A percentile compares a stretch with the other conserved stretches of the same genome.
Conservation (phyloP, 2,329 filamentous ascomycete species). For the Colletotrichum sp. region DNA sequence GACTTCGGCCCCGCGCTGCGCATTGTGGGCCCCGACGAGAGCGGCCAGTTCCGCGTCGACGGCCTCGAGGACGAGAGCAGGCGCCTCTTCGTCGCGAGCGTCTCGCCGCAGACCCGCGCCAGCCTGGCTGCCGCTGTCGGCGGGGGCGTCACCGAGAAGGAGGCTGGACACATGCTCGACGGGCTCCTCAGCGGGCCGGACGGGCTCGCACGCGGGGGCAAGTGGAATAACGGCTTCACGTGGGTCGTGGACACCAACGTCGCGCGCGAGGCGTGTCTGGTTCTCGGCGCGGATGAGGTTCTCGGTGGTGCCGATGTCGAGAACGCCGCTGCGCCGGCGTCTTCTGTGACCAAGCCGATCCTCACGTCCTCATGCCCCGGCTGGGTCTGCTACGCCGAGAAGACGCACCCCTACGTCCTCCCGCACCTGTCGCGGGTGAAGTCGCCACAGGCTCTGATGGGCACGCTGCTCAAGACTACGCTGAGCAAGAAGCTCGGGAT, state of each 20-base stretch:
- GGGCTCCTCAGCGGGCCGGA: slow-evolving; percentile 75
- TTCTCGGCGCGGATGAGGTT: slow-evolving; percentile 78
- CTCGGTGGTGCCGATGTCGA: slow-evolving; percentile 31
- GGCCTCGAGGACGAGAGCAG: slow-evolving; percentile 64
- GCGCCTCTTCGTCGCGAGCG: slow-evolving; percentile 87
- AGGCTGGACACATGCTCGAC: slow-evolving; percentile 83
- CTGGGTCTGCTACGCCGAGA: slow-evolving; percentile 99
- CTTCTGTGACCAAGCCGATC: slow-evolving; percentile 56
- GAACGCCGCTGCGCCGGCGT: background rate
- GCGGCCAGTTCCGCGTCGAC: slow-evolving; percentile 44
- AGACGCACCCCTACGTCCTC: slow-evolving; percentile 93
- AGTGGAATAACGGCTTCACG: slow-evolving; percentile 77
- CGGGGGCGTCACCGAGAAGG: slow-evolving; percentile 69
- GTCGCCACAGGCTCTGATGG: slow-evolving; percentile 90
- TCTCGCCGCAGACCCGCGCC: slow-evolving; percentile 89
- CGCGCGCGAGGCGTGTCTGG: slow-evolving; percentile 82
- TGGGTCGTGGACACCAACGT: slow-evolving; percentile 93
- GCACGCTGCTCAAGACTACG: slow-evolving; percentile 87
- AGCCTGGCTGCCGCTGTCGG: slow-evolving; percentile 86
- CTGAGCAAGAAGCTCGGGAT: slow-evolving; percentile 76
- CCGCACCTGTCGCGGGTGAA: slow-evolving; percentile 91
- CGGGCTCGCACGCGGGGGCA: slow-evolving; percentile 74
- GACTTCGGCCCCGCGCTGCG: slow-evolving; percentile 66
- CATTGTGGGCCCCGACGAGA: slow-evolving; percentile 35
- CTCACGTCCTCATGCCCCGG: slow-evolving; percentile 92